Percentiles rank a stretch among this genome's conserved stretches.
These are phyloP conservation scores for Dryadomyces sulphureus DNA, from an alignment of 2,329 filamentous ascomycete genomes.

Conservation along the genomic window DNA sequence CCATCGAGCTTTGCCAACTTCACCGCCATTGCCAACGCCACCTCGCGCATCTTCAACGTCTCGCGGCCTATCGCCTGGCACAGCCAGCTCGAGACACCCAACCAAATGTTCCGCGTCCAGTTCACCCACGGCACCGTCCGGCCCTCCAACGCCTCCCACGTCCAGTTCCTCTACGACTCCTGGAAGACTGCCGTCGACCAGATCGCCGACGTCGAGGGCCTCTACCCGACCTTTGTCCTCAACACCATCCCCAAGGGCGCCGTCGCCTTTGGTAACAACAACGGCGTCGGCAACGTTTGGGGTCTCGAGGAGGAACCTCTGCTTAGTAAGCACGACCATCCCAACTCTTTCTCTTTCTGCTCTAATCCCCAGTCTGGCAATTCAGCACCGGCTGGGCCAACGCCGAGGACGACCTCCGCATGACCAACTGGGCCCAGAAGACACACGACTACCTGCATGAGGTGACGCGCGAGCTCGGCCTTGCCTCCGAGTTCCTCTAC, in stretches of 20 bases:
- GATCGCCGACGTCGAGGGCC: conserved; percentile 20
- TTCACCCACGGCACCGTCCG: conserved; percentile 22
- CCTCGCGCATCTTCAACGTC: conserved; percentile 14
- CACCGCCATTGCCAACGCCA: conserved; percentile 14
- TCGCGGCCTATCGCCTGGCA: conserved; percentile 16
- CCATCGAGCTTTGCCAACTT: conserved; percentile 20
- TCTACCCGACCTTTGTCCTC: conserved; percentile 22
- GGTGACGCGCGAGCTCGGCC: conserved; percentile 16
- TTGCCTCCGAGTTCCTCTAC: conserved; percentile 21
- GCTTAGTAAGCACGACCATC: neutral
- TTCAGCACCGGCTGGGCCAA: conserved; percentile 16
- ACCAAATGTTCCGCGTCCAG: conserved; percentile 22
- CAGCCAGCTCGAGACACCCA: conserved; percentile 14
- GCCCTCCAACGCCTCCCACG: conserved; percentile 16
- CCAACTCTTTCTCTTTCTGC: neutral
- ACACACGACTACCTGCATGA: conserved; percentile 17
- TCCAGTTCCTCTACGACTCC: conserved; percentile 18
- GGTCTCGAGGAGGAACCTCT: conserved; percentile 13
- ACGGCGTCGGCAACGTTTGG: conserved; percentile 24
- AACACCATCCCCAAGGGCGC: conserved; percentile 12
- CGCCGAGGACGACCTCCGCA: conserved; percentile 19
- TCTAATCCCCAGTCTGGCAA: conserved; percentile 1
- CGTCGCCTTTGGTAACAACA: conserved; percentile 17
- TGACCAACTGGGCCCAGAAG: conserved; percentile 18
- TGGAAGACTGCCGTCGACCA: conserved; percentile 21